These are phyloP conservation scores for Candida vaughaniae DNA, from an alignment of 805 yeast species.

Conservation along the genomic window DNA sequence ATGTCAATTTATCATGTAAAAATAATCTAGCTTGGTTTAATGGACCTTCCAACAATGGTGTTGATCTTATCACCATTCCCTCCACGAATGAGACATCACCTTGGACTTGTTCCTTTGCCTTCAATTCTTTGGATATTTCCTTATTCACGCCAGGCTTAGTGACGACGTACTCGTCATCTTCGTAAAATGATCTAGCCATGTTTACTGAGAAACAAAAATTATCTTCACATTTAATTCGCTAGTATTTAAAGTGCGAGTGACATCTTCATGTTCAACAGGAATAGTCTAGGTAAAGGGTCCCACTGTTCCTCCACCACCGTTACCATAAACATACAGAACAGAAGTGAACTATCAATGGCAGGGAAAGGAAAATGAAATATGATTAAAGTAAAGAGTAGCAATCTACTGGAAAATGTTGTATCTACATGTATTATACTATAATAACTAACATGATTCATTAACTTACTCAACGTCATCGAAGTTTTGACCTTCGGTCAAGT, in stretches of 20 bases:
- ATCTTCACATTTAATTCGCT: constrained; percentile 2
- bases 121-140: constrained; percentile 35
- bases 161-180: constrained; percentile 49
- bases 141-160: constrained; percentile 49
- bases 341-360: too few relatives aligned
- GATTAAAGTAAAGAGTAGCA: too few relatives aligned
- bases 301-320: too few relatives aligned
- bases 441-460: constrained; percentile 32
- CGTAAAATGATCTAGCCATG: constrained; percentile 46
- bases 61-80: constrained; percentile 55
- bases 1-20: constrained; percentile 35
- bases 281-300: too few relatives aligned
- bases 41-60: constrained; percentile 46
- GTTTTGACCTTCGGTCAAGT: constrained; percentile 85
- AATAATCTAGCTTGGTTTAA: constrained; percentile 39
- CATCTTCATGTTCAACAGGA: too few relatives aligned
- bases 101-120: constrained; percentile 37
- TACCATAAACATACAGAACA: too few relatives aligned
- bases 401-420: too few relatives aligned
- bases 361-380: too few relatives aligned
- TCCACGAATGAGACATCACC: constrained; percentile 43
- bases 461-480: constrained; percentile 60
- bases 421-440: constrained; percentile 12
- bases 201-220: not conserved
- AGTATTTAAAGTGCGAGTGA: too few relatives aligned